Evolutionary conservation across 169 alveolate species (phyloP).

Genomic region (Cystoisospora suis): DNA sequence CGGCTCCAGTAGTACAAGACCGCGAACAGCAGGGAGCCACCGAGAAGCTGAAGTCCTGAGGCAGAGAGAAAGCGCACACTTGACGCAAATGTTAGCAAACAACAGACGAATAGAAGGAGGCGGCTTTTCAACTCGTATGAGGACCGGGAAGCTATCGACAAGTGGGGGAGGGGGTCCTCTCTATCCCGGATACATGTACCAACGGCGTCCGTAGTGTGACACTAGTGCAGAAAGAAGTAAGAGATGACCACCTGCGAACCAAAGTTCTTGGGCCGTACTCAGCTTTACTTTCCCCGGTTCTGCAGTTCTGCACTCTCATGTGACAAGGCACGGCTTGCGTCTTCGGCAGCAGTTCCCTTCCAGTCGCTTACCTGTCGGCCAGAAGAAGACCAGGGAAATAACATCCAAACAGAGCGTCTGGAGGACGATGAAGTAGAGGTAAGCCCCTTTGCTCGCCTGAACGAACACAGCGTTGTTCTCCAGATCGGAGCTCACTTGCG

Average conservation of each 20-base stretch:
- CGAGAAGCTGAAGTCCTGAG: constrained; percentile 63
- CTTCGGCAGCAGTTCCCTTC: not conserved
- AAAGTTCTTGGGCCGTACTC: no score
- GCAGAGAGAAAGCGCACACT: not conserved
- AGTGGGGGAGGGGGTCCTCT: not conserved
- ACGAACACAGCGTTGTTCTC: constrained; percentile 47
- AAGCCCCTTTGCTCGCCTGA: constrained; percentile 41
- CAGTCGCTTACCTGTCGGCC: constrained; percentile 59
- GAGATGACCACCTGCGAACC: no score
- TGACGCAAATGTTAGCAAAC: not conserved
- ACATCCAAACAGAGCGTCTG: not conserved
- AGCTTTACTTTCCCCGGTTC: no score
- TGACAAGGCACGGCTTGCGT: not conserved
- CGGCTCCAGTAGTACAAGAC: constrained; percentile 72
- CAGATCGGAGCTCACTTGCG: constrained; percentile 35
- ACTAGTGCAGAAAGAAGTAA: no score
- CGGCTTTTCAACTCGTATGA: not conserved
- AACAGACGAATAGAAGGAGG: not conserved
- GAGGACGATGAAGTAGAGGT: constrained; percentile 45
- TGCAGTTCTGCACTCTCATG: no score
- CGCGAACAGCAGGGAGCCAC: constrained; percentile 61
- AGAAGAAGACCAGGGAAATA: constrained; percentile 44
- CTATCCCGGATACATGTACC: no score
- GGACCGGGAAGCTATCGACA: not conserved
- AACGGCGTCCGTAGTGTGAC: no score